Evolutionary conservation across 1,284 basidiomycete species (phyloP).

Genomic region (Microbotryomycetes sp.): DNA sequence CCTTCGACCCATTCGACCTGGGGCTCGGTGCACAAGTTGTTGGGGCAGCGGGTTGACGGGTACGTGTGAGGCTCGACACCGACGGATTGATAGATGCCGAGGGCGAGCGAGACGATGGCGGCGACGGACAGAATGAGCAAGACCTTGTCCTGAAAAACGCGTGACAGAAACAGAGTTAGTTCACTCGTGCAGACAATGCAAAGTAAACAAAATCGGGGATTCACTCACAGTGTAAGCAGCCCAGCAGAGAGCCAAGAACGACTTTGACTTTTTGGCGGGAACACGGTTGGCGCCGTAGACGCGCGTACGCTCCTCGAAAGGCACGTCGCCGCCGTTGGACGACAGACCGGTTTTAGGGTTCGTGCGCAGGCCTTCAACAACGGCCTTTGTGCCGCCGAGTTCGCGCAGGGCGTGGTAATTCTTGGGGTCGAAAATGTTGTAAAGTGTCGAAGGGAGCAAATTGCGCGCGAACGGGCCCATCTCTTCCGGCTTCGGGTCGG

Average conservation of each 20-base stretch:
- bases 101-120: slow-evolving; percentile 83
- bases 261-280: slow-evolving; percentile 69
- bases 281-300: slow-evolving; percentile 80
- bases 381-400: slow-evolving; percentile 64
- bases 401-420: slow-evolving; percentile 55
- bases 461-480: slow-evolving; percentile 45
- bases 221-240: slow-evolving; percentile 53
- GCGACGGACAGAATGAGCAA: slow-evolving; percentile 84
- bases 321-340: slow-evolving; percentile 38
- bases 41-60: slow-evolving; percentile 41
- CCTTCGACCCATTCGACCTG: slow-evolving; percentile 92
- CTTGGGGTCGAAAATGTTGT: slow-evolving; percentile 84
- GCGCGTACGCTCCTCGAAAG: slow-evolving; percentile 57
- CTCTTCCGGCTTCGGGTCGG: slow-evolving; percentile 55
- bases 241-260: slow-evolving; percentile 82
- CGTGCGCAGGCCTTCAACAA: slow-evolving; percentile 57
- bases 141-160: slow-evolving; percentile 19
- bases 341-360: slow-evolving; percentile 18
- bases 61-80: slow-evolving; percentile 57
- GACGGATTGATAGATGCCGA: slow-evolving; percentile 87
- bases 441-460: slow-evolving; percentile 67
- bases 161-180: not conserved
- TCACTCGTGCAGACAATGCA: not conserved
- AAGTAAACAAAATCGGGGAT: slow-evolving; percentile 1
- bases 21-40: slow-evolving; percentile 36